Conservation (phyloP, 2,329 filamentous ascomycete species). For the Karstenula rhodostoma region DNA sequence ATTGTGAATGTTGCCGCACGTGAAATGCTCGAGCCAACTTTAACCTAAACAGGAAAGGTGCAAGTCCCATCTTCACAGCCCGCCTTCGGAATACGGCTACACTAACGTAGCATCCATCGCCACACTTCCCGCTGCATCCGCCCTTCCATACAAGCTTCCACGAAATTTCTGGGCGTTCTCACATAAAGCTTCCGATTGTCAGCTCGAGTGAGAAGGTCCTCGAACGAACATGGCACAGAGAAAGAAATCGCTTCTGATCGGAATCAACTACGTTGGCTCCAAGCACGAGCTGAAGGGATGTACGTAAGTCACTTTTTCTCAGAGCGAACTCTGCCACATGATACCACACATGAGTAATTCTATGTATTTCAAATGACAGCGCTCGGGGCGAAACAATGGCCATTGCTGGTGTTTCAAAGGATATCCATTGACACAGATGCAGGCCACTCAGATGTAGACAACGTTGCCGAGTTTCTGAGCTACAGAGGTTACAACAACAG, state of each 20-base stretch:
- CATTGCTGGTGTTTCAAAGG: neutral
- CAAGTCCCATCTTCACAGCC: neutral
- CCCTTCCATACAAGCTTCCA: neutral
- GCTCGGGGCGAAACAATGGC: neutral
- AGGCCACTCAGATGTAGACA: slow-evolving; percentile 57
- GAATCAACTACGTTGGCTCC: slow-evolving; percentile 60
- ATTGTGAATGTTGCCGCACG: neutral
- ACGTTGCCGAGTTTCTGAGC: slow-evolving; percentile 56
- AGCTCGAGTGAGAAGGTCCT: neutral
- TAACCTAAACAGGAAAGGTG: slow-evolving; percentile 4
- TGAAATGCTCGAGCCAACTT: neutral
- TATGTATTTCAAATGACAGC: neutral
- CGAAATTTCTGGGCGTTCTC: neutral
- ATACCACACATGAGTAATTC: neutral
- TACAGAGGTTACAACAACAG: slow-evolving; percentile 54
- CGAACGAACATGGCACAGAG: slow-evolving; percentile 21
- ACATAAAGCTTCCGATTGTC: neutral
- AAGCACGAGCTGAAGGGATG: slow-evolving; percentile 58
- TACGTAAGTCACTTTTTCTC: neutral
- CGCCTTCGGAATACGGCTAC: neutral
- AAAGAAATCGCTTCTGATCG: slow-evolving; percentile 61
- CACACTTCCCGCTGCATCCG: neutral
- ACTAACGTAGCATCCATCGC: neutral
- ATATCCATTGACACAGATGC: neutral
- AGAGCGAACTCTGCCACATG: neutral